A percentile compares a stretch with the other conserved stretches of the same genome.
Conservation (phyloP, 108 stramenopile species). For the Cyclotella distinguenda region DNA sequence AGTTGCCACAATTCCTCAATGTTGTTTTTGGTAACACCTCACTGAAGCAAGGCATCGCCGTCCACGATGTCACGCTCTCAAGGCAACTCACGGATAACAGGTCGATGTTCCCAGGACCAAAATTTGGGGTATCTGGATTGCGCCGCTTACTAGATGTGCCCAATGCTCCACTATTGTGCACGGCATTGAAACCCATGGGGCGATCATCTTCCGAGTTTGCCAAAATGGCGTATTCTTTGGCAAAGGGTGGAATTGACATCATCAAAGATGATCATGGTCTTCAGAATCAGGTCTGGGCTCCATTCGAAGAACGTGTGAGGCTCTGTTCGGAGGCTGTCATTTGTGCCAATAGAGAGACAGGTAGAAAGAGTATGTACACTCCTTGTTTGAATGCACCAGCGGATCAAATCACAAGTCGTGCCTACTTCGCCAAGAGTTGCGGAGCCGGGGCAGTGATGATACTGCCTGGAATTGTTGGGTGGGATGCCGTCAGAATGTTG, state of each 20-base stretch:
- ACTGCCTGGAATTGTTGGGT: constrained; percentile 24
- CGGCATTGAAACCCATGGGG: constrained; percentile 35
- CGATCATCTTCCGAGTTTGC: constrained; percentile 23
- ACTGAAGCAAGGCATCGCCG: constrained; percentile 23
- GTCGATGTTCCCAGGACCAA: constrained; percentile 33
- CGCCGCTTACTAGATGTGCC: constrained; percentile 13
- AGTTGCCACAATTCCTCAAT: constrained; percentile 34
- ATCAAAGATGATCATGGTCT: constrained; percentile 43
- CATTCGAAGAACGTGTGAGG: constrained; percentile 24
- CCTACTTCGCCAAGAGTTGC: constrained; percentile 18
- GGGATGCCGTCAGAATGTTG: constrained; percentile 21
- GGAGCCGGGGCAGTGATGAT: constrained; percentile 35
- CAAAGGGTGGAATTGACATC: constrained; percentile 35
- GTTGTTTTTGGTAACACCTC: constrained; percentile 36
- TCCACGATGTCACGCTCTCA: constrained; percentile 15
- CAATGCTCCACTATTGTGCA: constrained; percentile 22
- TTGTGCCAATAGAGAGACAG: constrained; percentile 32
- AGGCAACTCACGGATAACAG: constrained; percentile 12
- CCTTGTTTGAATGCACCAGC: constrained; percentile 33
- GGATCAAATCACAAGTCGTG: constrained; percentile 14
- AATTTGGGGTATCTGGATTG: constrained; percentile 27
- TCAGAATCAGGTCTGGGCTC: constrained; percentile 34
- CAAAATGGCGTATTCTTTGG: constrained; percentile 29
- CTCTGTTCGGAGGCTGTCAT: constrained; percentile 25
- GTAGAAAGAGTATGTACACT: constrained; percentile 25